Conservation (phyloP, 2,329 filamentous ascomycete species). For the Xylaria hypoxylon region DNA sequence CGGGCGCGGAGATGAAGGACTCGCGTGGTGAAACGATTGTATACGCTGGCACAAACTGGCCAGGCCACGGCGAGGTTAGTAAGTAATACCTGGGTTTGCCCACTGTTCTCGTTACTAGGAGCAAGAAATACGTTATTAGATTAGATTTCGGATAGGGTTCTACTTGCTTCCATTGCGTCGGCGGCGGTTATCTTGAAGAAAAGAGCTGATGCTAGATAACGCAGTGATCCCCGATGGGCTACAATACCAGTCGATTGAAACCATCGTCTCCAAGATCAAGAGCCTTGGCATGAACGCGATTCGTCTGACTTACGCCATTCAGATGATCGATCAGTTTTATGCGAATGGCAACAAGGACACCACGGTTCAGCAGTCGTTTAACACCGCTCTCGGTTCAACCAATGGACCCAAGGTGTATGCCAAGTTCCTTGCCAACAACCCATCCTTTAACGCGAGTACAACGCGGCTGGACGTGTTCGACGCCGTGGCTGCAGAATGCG, state of each 20-base stretch:
- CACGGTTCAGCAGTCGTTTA: slow-evolving; percentile 59
- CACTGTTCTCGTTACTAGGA: neutral
- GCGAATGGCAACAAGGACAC: slow-evolving; percentile 61
- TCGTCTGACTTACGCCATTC: slow-evolving; percentile 71
- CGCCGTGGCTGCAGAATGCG: slow-evolving; percentile 69
- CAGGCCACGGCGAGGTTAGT: slow-evolving; percentile 68
- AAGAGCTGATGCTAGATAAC: slow-evolving; percentile 14
- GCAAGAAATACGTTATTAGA: neutral
- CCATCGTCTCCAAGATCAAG: slow-evolving; percentile 67
- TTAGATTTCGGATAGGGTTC: neutral
- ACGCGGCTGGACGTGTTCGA: slow-evolving; percentile 66
- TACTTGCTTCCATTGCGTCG: neutral
- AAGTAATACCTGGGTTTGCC: slow-evolving; percentile 15
- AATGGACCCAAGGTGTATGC: slow-evolving; percentile 65
- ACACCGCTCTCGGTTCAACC: slow-evolving; percentile 59
- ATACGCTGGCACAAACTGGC: slow-evolving; percentile 71
- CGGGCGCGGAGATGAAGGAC: slow-evolving; percentile 58
- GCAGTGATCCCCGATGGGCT: slow-evolving; percentile 71
- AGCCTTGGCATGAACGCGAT: slow-evolving; percentile 72
- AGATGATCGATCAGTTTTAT: slow-evolving; percentile 72
- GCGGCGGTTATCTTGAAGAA: neutral
- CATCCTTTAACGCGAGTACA: slow-evolving; percentile 64
- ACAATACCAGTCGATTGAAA: slow-evolving; percentile 68
- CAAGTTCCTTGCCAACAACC: slow-evolving; percentile 68
- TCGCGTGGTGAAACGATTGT: slow-evolving; percentile 58